These are phyloP conservation scores for Arabis hirsuta DNA, from an alignment of 345 rosid species.

Conservation along the genomic window DNA sequence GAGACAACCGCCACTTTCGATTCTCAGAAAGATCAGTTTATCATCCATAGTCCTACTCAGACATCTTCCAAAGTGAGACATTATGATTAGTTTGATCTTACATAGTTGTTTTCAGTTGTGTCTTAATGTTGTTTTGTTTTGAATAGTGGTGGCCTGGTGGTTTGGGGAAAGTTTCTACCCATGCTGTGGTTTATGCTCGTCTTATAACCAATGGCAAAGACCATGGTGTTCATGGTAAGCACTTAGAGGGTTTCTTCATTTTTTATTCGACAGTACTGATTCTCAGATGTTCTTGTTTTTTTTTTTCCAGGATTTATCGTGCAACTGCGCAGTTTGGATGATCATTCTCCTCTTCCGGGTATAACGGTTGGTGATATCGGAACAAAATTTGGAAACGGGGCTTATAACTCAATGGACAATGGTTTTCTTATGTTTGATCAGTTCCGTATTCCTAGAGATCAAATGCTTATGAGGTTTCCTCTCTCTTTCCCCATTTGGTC, in stretches of 20 bases:
- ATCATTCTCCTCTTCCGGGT: constrained; percentile 89
- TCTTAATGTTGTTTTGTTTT: constrained; percentile 9
- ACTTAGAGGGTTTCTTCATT: neutral
- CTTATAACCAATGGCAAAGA: constrained; percentile 71
- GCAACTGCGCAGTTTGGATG: constrained; percentile 86
- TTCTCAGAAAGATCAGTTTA: constrained; percentile 76
- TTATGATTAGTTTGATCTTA: neutral
- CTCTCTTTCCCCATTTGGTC: neutral
- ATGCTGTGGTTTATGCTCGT: constrained; percentile 90
- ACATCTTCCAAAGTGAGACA: constrained; percentile 83
- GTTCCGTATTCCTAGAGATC: constrained; percentile 81
- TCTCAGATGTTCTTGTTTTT: constrained; percentile 10
- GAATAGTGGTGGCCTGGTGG: constrained; percentile 99
- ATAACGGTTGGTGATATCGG: constrained; percentile 90
- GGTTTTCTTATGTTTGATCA: constrained; percentile 86
- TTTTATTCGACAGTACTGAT: neutral
- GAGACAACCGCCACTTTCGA: constrained; percentile 96
- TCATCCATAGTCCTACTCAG: constrained; percentile 83
- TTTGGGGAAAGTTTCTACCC: constrained; percentile 83
- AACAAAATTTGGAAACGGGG: constrained; percentile 82
- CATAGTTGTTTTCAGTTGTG: neutral
- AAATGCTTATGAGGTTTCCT: constrained; percentile 81
- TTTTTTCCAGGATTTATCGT: constrained; percentile 77
- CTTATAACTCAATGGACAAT: constrained; percentile 89
- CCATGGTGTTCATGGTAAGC: constrained; percentile 85